Evolutionary conservation across 371 early-diverging fungal species (phyloP), one percentile per base, ranked within the genome.

Genomic region (Mucor sp.): DNA sequence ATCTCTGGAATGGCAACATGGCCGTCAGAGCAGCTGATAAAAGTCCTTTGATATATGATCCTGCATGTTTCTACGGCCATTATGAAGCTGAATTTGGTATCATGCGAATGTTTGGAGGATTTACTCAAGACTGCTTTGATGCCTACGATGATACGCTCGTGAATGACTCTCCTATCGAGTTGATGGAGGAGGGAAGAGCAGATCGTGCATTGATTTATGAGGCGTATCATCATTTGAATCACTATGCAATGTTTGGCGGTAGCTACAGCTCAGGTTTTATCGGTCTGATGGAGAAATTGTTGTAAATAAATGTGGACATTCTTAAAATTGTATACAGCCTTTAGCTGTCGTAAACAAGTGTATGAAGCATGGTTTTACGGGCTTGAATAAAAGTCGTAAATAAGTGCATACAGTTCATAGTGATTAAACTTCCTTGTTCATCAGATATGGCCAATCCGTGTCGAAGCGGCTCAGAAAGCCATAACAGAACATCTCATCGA

Each of bases 1-100:
- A 79, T 61, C 33, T 79, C 14, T 78, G 74, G 79, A 70, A 66
- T 60, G 79, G 79, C 5, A 79, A 79, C 41, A 75, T 73, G 77
- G 58, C 66, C 3, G 67, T 70, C 23, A n/a, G 47, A 44, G 32
- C 14, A 9, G 23, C 61, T 33, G 63, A 58, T 1, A 37, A 58
- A 25, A 32, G 64, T 2, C 75, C 75, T 4, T 17, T 79, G n/a
- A 63, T 78, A 7, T 79, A 61, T 65, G 79, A 79, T 62, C 78
- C 78, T 15, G 73, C 79, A 1, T 58, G 70, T 1, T 79, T 60
- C 60, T 77, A 74, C 44, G 78, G 71, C 17, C 79, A 78, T 58
- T 63, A 67, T 53, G 79, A 79, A 56, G 58, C 63, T n/a, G 79
- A 79, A 48, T 50, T 78, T 27, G 69, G 78, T 6, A 79, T 78